phyloP scores from a whole-genome alignment of 208 protist genomes.

The Crithidia bombi region DNA sequence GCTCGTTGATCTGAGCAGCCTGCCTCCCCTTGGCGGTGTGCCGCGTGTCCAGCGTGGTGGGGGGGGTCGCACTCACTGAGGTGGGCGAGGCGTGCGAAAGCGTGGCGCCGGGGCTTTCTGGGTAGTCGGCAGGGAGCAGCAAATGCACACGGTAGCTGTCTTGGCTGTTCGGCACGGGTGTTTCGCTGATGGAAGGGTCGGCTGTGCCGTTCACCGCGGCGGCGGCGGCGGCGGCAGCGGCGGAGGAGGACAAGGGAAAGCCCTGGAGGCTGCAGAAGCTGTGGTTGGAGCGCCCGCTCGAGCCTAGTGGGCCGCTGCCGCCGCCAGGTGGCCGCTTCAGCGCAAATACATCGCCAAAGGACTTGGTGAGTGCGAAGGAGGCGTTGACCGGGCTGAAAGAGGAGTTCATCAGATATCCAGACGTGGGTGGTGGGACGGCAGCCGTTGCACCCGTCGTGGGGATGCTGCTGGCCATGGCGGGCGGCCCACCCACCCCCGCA shows the following conservation, averaged over 20 bases:
- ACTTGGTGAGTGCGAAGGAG: slow-evolving; percentile 41
- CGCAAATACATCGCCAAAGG: slow-evolving; percentile 43
- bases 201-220: slow-evolving; percentile 2
- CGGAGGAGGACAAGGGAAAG: slow-evolving; percentile 1
- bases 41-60: slow-evolving; percentile 28
- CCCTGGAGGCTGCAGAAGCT: slow-evolving; percentile 3
- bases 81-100: neutral
- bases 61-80: neutral
- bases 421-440: neutral
- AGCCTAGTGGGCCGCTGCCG: neutral
- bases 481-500: slow-evolving; percentile 6
- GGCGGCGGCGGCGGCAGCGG: slow-evolving; percentile 12
- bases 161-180: slow-evolving; percentile 28
- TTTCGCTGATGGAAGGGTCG: slow-evolving; percentile 3
- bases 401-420: neutral
- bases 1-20: slow-evolving; percentile 39
- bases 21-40: slow-evolving; percentile 29
- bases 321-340: slow-evolving; percentile 11
- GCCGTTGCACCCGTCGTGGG: neutral
- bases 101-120: neutral
- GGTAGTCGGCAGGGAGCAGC: slow-evolving; percentile 21
- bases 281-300: slow-evolving; percentile 1
- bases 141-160: slow-evolving; percentile 55
- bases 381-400: slow-evolving; percentile 20
- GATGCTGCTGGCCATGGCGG: slow-evolving; percentile 14